Evolutionary conservation across 306 rosid species (phyloP), one percentile per base, ranked within the genome.

Genomic region (Pterocarpus macrocarpus): DNA sequence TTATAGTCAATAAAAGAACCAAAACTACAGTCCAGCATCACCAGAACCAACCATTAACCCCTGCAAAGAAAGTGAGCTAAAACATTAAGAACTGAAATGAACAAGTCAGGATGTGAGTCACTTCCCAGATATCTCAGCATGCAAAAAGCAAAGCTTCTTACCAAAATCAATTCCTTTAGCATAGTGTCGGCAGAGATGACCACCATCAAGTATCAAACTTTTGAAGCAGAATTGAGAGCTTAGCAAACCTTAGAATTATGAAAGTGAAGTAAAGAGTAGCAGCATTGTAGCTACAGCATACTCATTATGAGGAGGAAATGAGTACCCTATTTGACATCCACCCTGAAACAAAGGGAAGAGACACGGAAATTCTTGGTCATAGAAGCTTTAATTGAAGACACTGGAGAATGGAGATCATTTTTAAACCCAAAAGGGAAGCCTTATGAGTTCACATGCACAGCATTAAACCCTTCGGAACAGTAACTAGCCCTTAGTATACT

Each of bases 291-390:
- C 87, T 57, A 79, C 64, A 49, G 79, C 57, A 82, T 49, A 49
- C 56, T 49, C 56, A 49, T 49, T 49, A 13, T 49, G n/a, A 49
- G 4, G 56, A 11, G 56, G 56, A 76, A 81, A 83, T 82, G 86
- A 87, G 78, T 78, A 55, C 69, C 15, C 71, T 82, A 69, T 69
- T 35, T 34, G 79, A 74, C 73, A 81, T 78, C 69, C 66, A 11
- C 79, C 63, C 38, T 43, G n/a, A n/a, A n/a, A n/a, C n/a, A n/a
- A 15, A 87, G 85, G 71, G 2, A 30, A 84, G 89, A 89, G 88
- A 71, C 92, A 87, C 84, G 38, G 35, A 69, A 71, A 43, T 22
- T 70, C n/a, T n/a, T n/a, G 59, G 65, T 30, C 78, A 59, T 50
- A 47, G 65, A 79, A 70, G 71, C 53, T 49, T 35, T 34, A 73